These are phyloP conservation scores for Leishmania arabica DNA, from an alignment of 208 protist species.

Conservation along the genomic window DNA sequence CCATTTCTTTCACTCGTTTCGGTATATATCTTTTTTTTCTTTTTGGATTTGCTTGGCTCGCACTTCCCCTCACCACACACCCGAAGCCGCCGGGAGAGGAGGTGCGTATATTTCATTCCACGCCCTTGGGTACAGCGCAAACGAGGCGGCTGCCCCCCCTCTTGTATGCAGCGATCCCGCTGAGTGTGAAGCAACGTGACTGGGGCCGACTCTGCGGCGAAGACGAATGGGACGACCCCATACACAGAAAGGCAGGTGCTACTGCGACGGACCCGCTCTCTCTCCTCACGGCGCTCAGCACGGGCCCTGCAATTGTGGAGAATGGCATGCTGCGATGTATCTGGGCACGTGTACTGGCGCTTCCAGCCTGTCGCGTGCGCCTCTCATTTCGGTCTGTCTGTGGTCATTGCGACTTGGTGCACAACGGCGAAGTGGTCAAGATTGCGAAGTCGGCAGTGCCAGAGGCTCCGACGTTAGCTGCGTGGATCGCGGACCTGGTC, in stretches of 20 bases:
- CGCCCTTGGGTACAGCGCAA: neutral
- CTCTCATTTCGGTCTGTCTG: neutral
- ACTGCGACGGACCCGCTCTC: neutral
- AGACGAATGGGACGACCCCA: neutral
- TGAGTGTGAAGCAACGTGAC: neutral
- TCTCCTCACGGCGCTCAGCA: neutral
- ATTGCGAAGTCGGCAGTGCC: neutral
- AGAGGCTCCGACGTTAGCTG: neutral
- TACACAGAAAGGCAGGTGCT: neutral
- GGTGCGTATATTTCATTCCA: neutral
- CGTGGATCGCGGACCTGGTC: neutral
- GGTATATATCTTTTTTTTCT: neutral
- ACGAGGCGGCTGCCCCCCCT: neutral
- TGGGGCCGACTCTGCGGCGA: neutral
- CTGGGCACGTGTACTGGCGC: too few relatives aligned
- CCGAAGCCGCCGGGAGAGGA: neutral
- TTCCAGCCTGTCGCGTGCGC: neutral
- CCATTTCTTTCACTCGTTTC: neutral
- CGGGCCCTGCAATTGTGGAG: neutral
- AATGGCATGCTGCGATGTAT: neutral
- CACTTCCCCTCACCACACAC: neutral
- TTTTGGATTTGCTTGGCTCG: neutral
- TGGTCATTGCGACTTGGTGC: neutral
- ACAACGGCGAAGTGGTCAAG: neutral
- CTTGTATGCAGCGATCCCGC: neutral